These are phyloP conservation scores for Sclerotinia trifoliorum DNA, from an alignment of 2,329 filamentous ascomycete genomes.

Conservation along the genomic window DNA sequence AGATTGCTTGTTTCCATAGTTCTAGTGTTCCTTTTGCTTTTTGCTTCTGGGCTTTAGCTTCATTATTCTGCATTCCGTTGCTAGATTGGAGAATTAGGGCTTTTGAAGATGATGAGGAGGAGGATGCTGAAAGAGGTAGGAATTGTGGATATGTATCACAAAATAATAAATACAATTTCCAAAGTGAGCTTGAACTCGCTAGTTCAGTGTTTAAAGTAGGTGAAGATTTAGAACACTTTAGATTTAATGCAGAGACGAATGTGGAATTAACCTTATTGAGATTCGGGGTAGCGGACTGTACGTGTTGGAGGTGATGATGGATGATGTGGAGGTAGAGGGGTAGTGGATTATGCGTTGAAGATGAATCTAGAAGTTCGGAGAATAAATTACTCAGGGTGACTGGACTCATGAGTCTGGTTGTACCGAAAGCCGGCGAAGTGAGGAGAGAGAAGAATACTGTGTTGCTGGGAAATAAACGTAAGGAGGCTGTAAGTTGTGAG, in stretches of 20 bases:
- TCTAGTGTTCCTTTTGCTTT: slow-evolving; percentile 41
- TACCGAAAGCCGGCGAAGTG: slow-evolving; percentile 40
- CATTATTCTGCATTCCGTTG: not conserved
- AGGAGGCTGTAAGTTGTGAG: slow-evolving; percentile 57
- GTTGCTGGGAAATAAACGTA: slow-evolving; percentile 70
- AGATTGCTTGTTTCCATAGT: slow-evolving; percentile 55
- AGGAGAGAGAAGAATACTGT: slow-evolving; percentile 71
- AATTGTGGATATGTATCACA: slow-evolving; percentile 45
- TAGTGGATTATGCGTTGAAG: slow-evolving; percentile 42
- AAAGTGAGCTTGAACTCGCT: slow-evolving; percentile 44
- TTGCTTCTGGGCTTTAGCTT: not conserved
- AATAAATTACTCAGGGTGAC: slow-evolving; percentile 1
- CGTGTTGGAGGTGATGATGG: slow-evolving; percentile 6
- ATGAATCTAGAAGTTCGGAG: not conserved
- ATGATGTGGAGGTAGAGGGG: slow-evolving; percentile 51
- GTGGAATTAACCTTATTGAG: slow-evolving; percentile 4
- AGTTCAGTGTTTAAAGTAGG: slow-evolving; percentile 39
- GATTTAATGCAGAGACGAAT: not conserved
- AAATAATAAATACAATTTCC: slow-evolving; percentile 53
- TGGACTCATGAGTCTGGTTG: slow-evolving; percentile 6
- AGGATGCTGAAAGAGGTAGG: slow-evolving; percentile 20
- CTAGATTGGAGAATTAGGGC: not conserved
- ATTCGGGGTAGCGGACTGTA: slow-evolving; percentile 33
- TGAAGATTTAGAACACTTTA: slow-evolving; percentile 42
- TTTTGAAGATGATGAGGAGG: not conserved